Base-by-base conservation (phyloP, 805 yeast species). In the Schizosaccharomyces lindneri region DNA sequence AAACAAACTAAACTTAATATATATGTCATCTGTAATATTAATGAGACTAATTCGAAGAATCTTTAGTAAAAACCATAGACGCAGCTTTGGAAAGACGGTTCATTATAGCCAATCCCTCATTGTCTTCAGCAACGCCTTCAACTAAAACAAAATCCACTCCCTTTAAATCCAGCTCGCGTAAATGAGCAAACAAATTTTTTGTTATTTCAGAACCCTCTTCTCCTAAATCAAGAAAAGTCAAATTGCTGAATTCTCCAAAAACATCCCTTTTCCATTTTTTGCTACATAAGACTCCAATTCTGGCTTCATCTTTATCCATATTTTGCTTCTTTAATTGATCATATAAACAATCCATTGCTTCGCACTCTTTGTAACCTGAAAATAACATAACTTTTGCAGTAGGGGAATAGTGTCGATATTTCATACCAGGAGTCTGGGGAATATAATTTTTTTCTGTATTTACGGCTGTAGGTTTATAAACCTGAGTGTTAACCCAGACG, bases 91-190 rank as follows among this genome's bases (percentile, higher is more conserved):
- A 75, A 41, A 90, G 74, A 66, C 98, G 74, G 70, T 93, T 93
- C 96, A 93, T 90, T 46, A 93, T 84, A 0, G 98, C 98, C 62
- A 89, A 75, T 0, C 98, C 98, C 68, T 88, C 93, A 61, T 83
- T 78, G 0, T 75, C 72, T 65, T 85, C 88, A 32, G 75, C 79
- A 6, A 88, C 79, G 0, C 95, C 95, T 70, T 89, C 97, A 0
- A 89, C 88, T 59, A 93, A 75, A 9, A 93, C 87, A 46, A 81
- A 65, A 64, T 84, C 87, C 2, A 81, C 88, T 1, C 76, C 78
- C 27, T 80, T 84, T 55, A 64, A 63, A 69, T 93, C 98, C 17
- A 86, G 82, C 55, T 82, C 81, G 66, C 98, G 76, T 62, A 93
- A 75, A 32, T 74, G 70, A 21, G 82, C 78, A 71, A 93, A 93